A percentile compares a stretch with the other conserved stretches of the same genome.
phyloP scores from a whole-genome alignment of 306 rosid species.

The Begonia masoniana region DNA sequence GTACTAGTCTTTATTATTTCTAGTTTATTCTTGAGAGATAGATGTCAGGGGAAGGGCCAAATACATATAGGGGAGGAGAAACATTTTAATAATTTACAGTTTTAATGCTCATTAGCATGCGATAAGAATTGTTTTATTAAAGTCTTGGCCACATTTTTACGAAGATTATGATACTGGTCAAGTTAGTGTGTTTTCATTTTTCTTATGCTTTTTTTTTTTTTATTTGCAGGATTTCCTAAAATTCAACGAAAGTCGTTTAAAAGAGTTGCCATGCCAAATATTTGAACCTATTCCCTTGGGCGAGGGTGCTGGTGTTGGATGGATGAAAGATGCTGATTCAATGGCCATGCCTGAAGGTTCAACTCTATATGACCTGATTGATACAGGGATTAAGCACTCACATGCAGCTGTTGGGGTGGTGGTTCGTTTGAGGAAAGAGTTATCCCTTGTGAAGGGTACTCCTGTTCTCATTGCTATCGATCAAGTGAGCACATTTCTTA shows the following conservation, averaged over 20 bases:
- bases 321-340: conserved; percentile 78
- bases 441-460: conserved; percentile 69
- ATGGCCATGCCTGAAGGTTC: conserved; percentile 73
- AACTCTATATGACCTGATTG: conserved; percentile 60
- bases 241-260: conserved; percentile 56
- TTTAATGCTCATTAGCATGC: neutral
- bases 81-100: neutral
- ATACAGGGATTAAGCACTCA: conserved; percentile 74
- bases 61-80: too few relatives aligned
- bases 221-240: conserved; percentile 74
- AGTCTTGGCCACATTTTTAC: too few relatives aligned
- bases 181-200: conserved; percentile 1
- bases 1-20: too few relatives aligned
- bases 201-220: conserved; percentile 12
- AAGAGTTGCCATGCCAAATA: conserved; percentile 50
- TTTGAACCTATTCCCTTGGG: conserved; percentile 73
- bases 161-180: too few relatives aligned
- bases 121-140: neutral
- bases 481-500: conserved; percentile 47
- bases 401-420: conserved; percentile 94
- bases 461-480: conserved; percentile 97
- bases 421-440: conserved; percentile 84
- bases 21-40: too few relatives aligned
- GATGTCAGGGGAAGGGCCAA: too few relatives aligned
- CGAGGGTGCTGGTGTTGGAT: conserved; percentile 95